Percentiles rank a stretch among this genome's conserved stretches.
Evolutionary conservation across 108 stramenopile genomes (phyloP).

Genomic region (Skeletonema potamos): DNA sequence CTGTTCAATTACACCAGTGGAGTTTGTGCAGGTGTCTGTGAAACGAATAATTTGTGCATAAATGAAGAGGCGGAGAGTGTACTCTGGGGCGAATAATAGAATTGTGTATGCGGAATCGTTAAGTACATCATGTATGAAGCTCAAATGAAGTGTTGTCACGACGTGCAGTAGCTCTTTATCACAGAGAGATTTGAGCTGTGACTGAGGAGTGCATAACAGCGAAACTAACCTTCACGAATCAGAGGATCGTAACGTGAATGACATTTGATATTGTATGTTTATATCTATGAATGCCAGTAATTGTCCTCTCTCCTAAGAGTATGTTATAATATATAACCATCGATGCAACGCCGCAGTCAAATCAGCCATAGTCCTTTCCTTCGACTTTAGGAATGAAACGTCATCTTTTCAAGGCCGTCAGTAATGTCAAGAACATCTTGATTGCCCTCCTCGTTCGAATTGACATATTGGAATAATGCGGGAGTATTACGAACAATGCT

Average conservation of each 20-base stretch:
- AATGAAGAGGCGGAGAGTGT: not conserved
- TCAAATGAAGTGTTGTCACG: no score
- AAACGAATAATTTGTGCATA: not conserved
- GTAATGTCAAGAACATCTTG: not conserved
- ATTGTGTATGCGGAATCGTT: not conserved
- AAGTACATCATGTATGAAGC: not conserved
- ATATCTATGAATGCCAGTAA: not conserved
- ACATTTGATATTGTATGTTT: not conserved
- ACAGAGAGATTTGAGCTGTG: no score
- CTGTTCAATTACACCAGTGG: not conserved
- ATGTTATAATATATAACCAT: not conserved
- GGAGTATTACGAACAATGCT: constrained; percentile 1
- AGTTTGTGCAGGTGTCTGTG: not conserved
- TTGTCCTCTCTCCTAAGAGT: not conserved
- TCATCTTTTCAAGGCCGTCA: not conserved
- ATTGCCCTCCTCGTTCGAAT: not conserved
- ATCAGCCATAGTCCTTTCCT: not conserved
- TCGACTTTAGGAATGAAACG: no score
- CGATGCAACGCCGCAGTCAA: not conserved
- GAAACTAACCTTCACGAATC: not conserved
- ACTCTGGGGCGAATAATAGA: not conserved
- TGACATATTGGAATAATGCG: not conserved
- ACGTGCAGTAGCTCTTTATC: no score
- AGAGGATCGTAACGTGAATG: not conserved
- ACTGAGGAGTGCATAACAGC: no score